A percentile compares a stretch with the other conserved stretches of the same genome.
phyloP scores from a whole-genome alignment of 257 asterid genomes.

The Prunella vulgaris region DNA sequence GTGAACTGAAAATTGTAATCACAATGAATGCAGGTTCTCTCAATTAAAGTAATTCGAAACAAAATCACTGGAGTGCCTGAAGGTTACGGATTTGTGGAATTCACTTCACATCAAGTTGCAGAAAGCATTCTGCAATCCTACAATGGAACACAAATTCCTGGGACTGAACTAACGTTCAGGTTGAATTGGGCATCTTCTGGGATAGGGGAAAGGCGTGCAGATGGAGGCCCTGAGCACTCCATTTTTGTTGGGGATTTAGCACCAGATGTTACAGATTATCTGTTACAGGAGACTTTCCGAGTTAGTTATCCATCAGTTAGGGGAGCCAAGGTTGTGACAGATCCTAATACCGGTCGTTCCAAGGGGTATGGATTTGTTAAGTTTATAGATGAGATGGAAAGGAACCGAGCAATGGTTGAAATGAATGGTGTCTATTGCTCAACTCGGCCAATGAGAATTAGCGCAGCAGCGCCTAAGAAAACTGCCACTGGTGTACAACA shows the following conservation, averaged over 20 bases:
- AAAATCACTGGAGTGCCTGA: slow-evolving; percentile 89
- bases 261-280: slow-evolving; percentile 93
- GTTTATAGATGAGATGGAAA: slow-evolving; percentile 85
- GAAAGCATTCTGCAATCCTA: slow-evolving; percentile 79
- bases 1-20: background rate
- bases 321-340: slow-evolving; percentile 98
- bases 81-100: slow-evolving; percentile 96
- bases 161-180: slow-evolving; percentile 90
- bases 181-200: slow-evolving; percentile 99
- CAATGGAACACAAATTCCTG: slow-evolving; percentile 93
- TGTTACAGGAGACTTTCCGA: slow-evolving; percentile 91
- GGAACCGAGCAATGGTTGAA: slow-evolving; percentile 94
- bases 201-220: slow-evolving; percentile 72
- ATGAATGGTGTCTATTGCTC: slow-evolving; percentile 98
- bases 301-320: slow-evolving; percentile 82
- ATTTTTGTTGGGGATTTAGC: slow-evolving; percentile 98
- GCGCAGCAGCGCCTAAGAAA: slow-evolving; percentile 99
- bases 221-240: slow-evolving; percentile 90
- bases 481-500: slow-evolving; percentile 53
- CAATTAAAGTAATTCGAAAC: slow-evolving; percentile 86
- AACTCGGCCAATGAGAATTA: slow-evolving; percentile 95
- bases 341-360: slow-evolving; percentile 96
- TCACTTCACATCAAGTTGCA: slow-evolving; percentile 72
- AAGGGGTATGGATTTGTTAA: slow-evolving; percentile 99
- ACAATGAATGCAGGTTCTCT: slow-evolving; percentile 60